Base-by-base conservation (phyloP, 495 filamentous ascomycete species). In the Daldinia grandis region DNA sequence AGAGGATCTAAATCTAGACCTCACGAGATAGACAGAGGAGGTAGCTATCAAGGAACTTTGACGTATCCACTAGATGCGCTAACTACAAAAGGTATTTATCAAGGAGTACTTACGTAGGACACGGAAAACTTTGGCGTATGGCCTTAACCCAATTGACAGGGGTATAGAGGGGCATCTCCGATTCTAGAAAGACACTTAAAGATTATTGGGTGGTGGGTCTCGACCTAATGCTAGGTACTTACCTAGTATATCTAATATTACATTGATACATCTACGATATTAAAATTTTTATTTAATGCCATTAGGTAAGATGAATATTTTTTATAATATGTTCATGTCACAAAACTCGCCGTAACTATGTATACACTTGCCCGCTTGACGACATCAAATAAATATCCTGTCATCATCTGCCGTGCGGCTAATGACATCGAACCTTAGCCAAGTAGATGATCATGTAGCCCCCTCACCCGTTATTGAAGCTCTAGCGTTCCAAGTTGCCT, bases 131-230 rank as follows among this genome's bases (percentile, higher is more conserved):
- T 21, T 63, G 24, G 58, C 59, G 64, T 72, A 64, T 68, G 38
- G 12, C 40, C 51, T 33, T 54, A 56, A 25, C 60, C 50, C 42
- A 68, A 64, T 27, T 21, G 69, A 61, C 69, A 68, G 59, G 70
- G 70, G 54, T 73, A 10, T 61, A 12, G 70, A 68, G 65, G 61
- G 65, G 47, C 70, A 73, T 73, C 65, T 57, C 65, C 70, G 61
- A 25, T 73, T 73, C 33, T 47, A 73, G 70, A 73, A 65, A 68
- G 56, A 33, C 24, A 50, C 37, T 58, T 31, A 57, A 62, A 68
- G 57, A 54, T 62, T 25, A 73, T 73, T 73, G 70, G 70, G 65
- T 69, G 64, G 70, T 62, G 47, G 64, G 62, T 24, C 28, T 35
- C 33, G 31, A 67, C 17, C 31, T 35, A 35, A 35, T 14, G 3